phyloP scores from a whole-genome alignment of 805 yeast species.

The Phaffomyces antillensis region DNA sequence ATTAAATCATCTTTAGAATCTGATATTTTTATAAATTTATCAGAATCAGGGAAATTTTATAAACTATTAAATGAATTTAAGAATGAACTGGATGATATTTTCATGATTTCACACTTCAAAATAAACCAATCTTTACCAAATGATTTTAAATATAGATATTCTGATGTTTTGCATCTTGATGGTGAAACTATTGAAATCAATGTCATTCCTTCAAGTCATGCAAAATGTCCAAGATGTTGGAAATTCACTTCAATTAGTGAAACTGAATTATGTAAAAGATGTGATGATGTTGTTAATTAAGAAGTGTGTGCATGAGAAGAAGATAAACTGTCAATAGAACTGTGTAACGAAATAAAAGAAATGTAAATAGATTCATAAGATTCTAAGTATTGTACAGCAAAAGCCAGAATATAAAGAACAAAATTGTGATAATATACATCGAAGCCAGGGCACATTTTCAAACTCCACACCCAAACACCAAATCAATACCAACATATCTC shows the following conservation, averaged over 20 bases:
- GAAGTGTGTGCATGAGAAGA: too few species aligned
- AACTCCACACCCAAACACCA: too few species aligned
- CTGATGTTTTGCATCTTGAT: conserved; percentile 23
- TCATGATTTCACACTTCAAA: conserved; percentile 58
- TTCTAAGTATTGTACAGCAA: too few species aligned
- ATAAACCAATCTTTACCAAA: conserved; percentile 23
- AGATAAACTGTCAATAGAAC: too few species aligned
- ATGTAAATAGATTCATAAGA: too few species aligned
- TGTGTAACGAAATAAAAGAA: too few species aligned
- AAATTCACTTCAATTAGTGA: conserved; percentile 49
- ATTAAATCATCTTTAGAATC: conserved; percentile 57
- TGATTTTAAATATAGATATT: conserved; percentile 21
- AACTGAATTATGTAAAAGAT: conserved; percentile 58
- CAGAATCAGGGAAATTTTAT: conserved; percentile 11
- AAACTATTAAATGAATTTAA: conserved; percentile 13
- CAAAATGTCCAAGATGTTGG: conserved; percentile 96
- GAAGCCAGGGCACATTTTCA: too few species aligned
- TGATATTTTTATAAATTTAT: conserved; percentile 31
- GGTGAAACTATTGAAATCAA: conserved; percentile 26
- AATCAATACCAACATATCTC: too few species aligned
- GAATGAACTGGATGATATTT: conserved; percentile 46
- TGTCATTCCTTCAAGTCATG: conserved; percentile 38
- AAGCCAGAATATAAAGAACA: too few species aligned
- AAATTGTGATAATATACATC: too few species aligned
- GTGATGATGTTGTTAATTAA: conserved; percentile 35